Evolutionary conservation across 257 asterid genomes (phyloP), one percentile per base, ranked within the genome.

Genomic region (Gentiana straminea): DNA sequence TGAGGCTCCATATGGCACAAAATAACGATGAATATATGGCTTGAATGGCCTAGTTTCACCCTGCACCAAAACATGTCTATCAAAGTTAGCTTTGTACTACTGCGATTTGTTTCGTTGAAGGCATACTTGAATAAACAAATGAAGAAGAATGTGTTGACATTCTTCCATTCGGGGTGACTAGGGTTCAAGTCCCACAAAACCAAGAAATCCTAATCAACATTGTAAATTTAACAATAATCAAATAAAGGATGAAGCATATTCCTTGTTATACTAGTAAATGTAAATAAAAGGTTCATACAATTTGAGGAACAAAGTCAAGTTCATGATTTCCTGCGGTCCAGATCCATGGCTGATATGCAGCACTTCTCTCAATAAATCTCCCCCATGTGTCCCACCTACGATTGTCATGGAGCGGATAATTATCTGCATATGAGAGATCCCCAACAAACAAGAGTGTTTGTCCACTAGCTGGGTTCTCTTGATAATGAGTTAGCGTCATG

Each of bases 261-360:
- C 48, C 3, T 34, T n/a, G 24, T 5, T 37, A 7, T 51, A 36
- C 13, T 7, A 6, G 44, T 13, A 62, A 53, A 4, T 33, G 34
- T 12, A 36, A 2, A 56, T 50, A 43, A 12, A 35, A 33, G 56
- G 62, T 57, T 60, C 88, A 12, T 75, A 80, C 93, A 49, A 76
- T 74, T 32, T 70, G 62, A 13, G 89, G 86, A 62, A 65, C 69
- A 58, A 68, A 77, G 61, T 84, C 86, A 46, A 78, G 62, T 66
- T 84, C 94, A 64, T 81, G 89, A 71, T 84, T 81, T 35, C 86
- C 86, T 7, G 82, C 86, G 3, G 84, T 68, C 89, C 89, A 84
- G 64, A 84, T 84, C 94, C 89, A 81, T 2, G 83, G 94, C 61
- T 81, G 89, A 68, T 76, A 81, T 8, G 84, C 86, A 12, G 66